These are phyloP conservation scores for Chrysoporthe austroafricana DNA, from an alignment of 2,329 filamentous ascomycete genomes.

Conservation along the genomic window DNA sequence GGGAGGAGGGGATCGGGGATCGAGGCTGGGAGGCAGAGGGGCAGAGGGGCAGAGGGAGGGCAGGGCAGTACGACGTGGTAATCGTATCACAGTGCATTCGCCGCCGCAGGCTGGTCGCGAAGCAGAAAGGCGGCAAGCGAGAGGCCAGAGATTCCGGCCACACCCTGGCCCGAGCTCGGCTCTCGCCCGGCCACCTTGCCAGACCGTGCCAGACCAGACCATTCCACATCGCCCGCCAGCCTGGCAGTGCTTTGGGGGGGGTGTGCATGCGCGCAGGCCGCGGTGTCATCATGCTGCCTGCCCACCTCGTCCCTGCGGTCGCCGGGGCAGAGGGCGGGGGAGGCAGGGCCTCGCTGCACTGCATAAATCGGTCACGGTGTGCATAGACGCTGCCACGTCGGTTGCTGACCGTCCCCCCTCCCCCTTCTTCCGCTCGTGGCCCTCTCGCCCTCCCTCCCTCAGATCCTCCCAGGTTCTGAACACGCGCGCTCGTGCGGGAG, in stretches of 20 bases:
- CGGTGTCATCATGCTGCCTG: background rate
- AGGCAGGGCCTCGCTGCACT: background rate
- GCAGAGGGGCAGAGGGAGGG: background rate
- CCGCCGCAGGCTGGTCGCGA: background rate
- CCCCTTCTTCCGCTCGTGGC: background rate
- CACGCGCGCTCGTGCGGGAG: background rate
- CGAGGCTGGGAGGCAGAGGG: slow-evolving; percentile 5
- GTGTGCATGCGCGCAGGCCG: background rate
- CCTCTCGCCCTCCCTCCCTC: too few species aligned
- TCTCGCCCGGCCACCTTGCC: background rate
- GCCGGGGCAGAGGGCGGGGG: too few species aligned
- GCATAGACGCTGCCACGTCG: slow-evolving; percentile 13
- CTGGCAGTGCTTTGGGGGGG: too few species aligned
- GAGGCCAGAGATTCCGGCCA: background rate
- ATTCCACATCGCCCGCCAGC: too few species aligned
- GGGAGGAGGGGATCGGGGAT: slow-evolving; percentile 10
- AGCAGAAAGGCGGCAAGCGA: slow-evolving; percentile 3
- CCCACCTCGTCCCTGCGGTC: background rate
- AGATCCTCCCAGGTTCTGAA: too few species aligned
- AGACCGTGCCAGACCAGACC: too few species aligned
- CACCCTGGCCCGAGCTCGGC: slow-evolving; percentile 7
- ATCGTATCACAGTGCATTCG: background rate
- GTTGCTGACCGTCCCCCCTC: background rate
- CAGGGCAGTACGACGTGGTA: background rate
- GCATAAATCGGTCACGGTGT: slow-evolving; percentile 6